Percentiles rank a stretch among this genome's conserved stretches.
phyloP scores from a whole-genome alignment of 2,329 filamentous ascomycete species.

The Trichoderma sp. region DNA sequence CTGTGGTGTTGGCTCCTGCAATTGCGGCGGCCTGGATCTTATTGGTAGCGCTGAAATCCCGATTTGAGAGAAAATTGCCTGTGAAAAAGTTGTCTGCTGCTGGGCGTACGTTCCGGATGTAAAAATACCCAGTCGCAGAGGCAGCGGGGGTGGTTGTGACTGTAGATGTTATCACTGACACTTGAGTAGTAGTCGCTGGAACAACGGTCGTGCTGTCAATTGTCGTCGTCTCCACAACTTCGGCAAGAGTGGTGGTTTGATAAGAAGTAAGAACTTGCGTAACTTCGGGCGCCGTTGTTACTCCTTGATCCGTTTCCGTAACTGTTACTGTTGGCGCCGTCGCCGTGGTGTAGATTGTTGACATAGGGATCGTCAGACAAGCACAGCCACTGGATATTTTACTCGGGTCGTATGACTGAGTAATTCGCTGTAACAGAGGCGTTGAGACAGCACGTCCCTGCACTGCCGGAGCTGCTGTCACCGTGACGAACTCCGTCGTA shows the following conservation, averaged over 20 bases:
- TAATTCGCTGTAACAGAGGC: slow-evolving; percentile 6
- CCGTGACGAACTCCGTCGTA: slow-evolving; percentile 1
- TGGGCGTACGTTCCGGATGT: slow-evolving; percentile 2
- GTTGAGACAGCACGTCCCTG: slow-evolving; percentile 4
- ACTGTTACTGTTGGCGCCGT: neutral
- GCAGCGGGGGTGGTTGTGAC: neutral
- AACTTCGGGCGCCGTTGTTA: neutral
- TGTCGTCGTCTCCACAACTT: neutral
- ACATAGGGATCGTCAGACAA: slow-evolving; percentile 8
- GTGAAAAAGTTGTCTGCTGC: slow-evolving; percentile 3
- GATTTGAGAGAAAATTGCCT: slow-evolving; percentile 1
- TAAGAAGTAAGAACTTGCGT: slow-evolving; percentile 3
- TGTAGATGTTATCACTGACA: slow-evolving; percentile 4
- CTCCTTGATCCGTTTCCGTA: neutral
- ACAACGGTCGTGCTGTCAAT: slow-evolving; percentile 6
- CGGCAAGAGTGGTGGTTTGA: slow-evolving; percentile 2
- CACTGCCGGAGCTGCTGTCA: neutral
- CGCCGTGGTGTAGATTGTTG: neutral
- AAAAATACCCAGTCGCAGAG: slow-evolving; percentile 1
- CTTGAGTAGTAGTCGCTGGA: neutral
- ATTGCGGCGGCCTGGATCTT: slow-evolving; percentile 3
- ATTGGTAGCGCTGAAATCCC: slow-evolving; percentile 3
- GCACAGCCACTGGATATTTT: slow-evolving; percentile 11
- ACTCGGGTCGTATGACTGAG: neutral
- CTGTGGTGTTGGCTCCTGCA: slow-evolving; percentile 2